Conservation (phyloP, 1,284 basidiomycete genomes). For the Ustilago hordei region DNA sequence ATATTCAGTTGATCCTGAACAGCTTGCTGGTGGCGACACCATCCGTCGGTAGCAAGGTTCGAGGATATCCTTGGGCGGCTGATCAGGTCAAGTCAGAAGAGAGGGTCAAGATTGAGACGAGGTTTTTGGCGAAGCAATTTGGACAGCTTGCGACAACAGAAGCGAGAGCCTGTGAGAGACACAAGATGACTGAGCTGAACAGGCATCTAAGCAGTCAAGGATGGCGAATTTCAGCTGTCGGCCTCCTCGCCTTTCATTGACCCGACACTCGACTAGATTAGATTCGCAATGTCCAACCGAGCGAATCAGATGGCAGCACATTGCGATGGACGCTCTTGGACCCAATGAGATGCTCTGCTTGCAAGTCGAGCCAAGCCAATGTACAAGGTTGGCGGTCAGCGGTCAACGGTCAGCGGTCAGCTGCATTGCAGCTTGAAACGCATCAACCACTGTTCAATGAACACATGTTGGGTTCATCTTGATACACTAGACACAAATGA, state of each 20-base stretch:
- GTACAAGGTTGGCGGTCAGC: slow-evolving; percentile 14
- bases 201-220: neutral
- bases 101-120: neutral
- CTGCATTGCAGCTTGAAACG: slow-evolving; percentile 4
- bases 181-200: neutral
- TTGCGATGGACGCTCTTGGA: neutral
- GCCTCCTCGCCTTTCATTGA: slow-evolving; percentile 1
- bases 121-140: neutral
- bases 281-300: slow-evolving; percentile 12
- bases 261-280: slow-evolving; percentile 24
- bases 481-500: neutral
- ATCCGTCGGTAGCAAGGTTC: neutral
- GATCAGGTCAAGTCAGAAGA: neutral
- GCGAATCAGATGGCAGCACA: slow-evolving; percentile 26
- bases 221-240: slow-evolving; percentile 10
- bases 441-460: neutral
- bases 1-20: neutral
- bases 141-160: neutral
- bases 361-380: slow-evolving; percentile 12
- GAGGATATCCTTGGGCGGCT: neutral
- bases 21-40: neutral
- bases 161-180: neutral
- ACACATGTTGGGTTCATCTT: slow-evolving; percentile 1
- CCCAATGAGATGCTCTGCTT: slow-evolving; percentile 14
- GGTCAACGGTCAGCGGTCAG: slow-evolving; percentile 12